Conservation (phyloP, 192 early-diverging fungal genomes). For the Entophlyctis helioformis region DNA sequence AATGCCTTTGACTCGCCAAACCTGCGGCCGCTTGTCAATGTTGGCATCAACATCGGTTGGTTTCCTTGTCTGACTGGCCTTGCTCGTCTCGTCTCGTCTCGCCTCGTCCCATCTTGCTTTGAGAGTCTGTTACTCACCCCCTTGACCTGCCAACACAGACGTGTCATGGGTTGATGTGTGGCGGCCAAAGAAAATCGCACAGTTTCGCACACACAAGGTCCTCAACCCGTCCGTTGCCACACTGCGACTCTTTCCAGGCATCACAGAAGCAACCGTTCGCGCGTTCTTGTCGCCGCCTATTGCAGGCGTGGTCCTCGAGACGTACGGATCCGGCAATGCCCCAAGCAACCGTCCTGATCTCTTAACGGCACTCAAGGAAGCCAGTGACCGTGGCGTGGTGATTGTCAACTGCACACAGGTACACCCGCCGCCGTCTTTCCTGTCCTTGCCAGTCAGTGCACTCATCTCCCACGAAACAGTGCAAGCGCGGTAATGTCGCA, state of each 20-base stretch:
- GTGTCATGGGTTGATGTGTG: slow-evolving; percentile 83
- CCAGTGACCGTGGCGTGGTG: slow-evolving; percentile 83
- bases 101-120: background rate
- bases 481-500: slow-evolving; percentile 71
- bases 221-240: slow-evolving; percentile 81
- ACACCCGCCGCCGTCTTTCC: no score
- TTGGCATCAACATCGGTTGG: slow-evolving; percentile 89
- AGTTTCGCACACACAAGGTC: slow-evolving; percentile 73
- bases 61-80: background rate
- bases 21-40: slow-evolving; percentile 74
- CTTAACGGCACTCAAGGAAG: slow-evolving; percentile 69
- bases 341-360: slow-evolving; percentile 81
- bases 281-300: slow-evolving; percentile 79
- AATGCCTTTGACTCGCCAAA: slow-evolving; percentile 62
- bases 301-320: slow-evolving; percentile 86
- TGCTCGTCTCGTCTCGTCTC: no score
- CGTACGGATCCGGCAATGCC: slow-evolving; percentile 94
- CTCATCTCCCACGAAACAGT: slow-evolving; percentile 19
- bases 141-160: slow-evolving; percentile 28
- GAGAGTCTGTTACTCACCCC: background rate
- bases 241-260: slow-evolving; percentile 87
- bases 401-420: slow-evolving; percentile 92
- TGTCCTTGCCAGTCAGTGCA: slow-evolving; percentile 4
- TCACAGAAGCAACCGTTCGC: slow-evolving; percentile 73
- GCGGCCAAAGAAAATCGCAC: slow-evolving; percentile 70